Evolutionary conservation across 2,329 filamentous ascomycete species (phyloP).

Genomic region (Sphaerostilbella broomeana): DNA sequence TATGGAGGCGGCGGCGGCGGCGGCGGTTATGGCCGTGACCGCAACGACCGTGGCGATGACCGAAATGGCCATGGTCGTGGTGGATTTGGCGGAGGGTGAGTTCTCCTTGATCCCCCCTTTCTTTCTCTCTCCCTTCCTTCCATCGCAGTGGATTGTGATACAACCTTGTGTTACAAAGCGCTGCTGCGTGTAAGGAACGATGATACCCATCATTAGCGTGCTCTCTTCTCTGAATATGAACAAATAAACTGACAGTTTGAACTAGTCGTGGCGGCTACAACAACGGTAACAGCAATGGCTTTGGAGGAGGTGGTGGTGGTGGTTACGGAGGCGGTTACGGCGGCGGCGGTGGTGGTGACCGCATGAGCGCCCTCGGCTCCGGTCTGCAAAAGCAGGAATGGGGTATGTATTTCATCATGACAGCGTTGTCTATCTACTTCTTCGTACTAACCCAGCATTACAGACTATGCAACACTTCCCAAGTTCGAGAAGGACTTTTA

Average conservation of each 20-base stretch:
- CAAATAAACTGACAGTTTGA: constrained; percentile 29
- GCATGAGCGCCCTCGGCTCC: constrained; percentile 86
- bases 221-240: background rate
- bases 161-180: too few species aligned
- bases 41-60: constrained; percentile 41
- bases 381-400: constrained; percentile 82
- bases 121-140: background rate
- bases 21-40: constrained; percentile 37
- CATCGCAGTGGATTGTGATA: too few species aligned
- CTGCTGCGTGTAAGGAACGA: too few species aligned
- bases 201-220: too few species aligned
- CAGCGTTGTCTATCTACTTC: background rate
- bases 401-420: constrained; percentile 52
- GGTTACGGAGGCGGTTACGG: constrained; percentile 32
- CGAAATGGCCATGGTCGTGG: constrained; percentile 33
- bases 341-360: constrained; percentile 70
- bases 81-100: constrained; percentile 34
- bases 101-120: constrained; percentile 13
- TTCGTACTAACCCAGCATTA: constrained; percentile 18
- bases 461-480: constrained; percentile 71
- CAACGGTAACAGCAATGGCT: constrained; percentile 28
- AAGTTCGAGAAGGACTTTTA: constrained; percentile 99
- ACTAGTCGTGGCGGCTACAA: constrained; percentile 42
- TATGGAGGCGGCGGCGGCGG: constrained; percentile 25
- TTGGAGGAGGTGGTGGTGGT: constrained; percentile 26